phyloP scores from a whole-genome alignment of 2,329 filamentous ascomycete genomes.

The Venturia oleaginea region DNA sequence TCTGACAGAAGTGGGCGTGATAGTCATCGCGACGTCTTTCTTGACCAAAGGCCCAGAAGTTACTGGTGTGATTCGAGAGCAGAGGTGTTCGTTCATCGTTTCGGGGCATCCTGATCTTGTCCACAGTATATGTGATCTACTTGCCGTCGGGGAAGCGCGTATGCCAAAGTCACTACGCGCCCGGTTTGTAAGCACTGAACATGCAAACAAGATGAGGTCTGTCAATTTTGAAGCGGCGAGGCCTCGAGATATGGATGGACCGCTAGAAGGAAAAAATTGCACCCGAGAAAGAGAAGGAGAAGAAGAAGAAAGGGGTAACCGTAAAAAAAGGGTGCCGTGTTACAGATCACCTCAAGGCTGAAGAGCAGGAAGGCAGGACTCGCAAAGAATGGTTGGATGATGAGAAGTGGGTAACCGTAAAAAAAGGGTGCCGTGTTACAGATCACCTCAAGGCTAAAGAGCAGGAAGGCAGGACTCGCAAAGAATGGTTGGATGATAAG shows the following conservation, averaged over 20 bases:
- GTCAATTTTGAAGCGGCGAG: background rate
- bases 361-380: too few relatives aligned
- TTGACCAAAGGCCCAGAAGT: constrained; percentile 10
- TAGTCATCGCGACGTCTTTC: constrained; percentile 9
- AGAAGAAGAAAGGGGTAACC: background rate
- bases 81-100: constrained; percentile 10
- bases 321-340: too few relatives aligned
- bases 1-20: constrained; percentile 30
- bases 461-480: too few relatives aligned
- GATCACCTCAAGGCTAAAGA: too few relatives aligned
- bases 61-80: constrained; percentile 2
- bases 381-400: too few relatives aligned
- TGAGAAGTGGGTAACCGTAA: too few relatives aligned
- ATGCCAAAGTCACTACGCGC: background rate
- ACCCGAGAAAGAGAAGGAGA: background rate
- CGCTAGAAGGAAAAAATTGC: background rate
- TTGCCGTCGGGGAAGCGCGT: background rate
- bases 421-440: too few relatives aligned
- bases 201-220: background rate
- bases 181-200: background rate
- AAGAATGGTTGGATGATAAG: too few relatives aligned
- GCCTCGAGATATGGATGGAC: background rate
- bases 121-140: background rate
- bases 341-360: too few relatives aligned
- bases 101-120: background rate